Conservation (phyloP, 1,284 basidiomycete genomes). For the Marasmius tenuissimus region DNA sequence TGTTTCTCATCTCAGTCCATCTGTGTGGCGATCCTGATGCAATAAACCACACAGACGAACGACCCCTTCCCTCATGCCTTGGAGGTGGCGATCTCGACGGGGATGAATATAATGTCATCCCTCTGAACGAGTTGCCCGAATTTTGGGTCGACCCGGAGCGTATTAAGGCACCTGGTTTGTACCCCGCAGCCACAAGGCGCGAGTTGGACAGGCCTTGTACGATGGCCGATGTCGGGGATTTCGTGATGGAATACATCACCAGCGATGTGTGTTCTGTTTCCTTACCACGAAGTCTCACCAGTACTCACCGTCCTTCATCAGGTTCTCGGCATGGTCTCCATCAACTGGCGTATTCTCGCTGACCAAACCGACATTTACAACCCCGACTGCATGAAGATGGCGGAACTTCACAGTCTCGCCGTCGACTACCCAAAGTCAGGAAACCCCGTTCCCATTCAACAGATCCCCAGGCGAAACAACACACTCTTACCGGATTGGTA, state of each 20-base stretch:
- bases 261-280: conserved; percentile 47
- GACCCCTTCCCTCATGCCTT: conserved; percentile 61
- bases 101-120: conserved; percentile 57
- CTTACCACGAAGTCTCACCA: background rate
- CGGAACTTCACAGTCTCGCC: conserved; percentile 67
- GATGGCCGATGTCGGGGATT: conserved; percentile 73
- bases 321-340: conserved; percentile 61
- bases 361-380: conserved; percentile 69
- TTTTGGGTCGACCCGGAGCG: conserved; percentile 27
- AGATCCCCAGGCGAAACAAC: conserved; percentile 6
- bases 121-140: conserved; percentile 34
- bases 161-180: conserved; percentile 46
- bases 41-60: conserved; percentile 37
- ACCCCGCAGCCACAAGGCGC: conserved; percentile 48
- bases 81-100: conserved; percentile 71
- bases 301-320: conserved; percentile 18
- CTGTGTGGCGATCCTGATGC: background rate
- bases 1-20: background rate
- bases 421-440: conserved; percentile 74
- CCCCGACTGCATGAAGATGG: conserved; percentile 58
- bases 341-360: conserved; percentile 64
- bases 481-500: conserved; percentile 54
- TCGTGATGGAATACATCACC: conserved; percentile 71
- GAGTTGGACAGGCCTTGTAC: conserved; percentile 53
- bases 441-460: conserved; percentile 41